These are phyloP conservation scores for Diaporthe humulicola DNA, from an alignment of 2,329 filamentous ascomycete species.

Conservation along the genomic window DNA sequence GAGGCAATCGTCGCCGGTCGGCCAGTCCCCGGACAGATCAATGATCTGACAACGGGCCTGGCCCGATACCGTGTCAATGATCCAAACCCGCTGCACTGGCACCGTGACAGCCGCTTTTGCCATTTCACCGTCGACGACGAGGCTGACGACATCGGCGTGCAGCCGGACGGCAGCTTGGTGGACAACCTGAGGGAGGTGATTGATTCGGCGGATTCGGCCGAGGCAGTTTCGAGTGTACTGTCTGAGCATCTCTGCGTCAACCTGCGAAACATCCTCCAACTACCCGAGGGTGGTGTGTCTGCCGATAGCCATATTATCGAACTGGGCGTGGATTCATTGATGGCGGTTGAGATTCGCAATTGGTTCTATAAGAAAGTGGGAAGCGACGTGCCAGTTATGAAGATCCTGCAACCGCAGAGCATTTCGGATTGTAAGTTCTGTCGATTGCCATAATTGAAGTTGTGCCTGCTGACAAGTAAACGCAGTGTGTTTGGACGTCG, in stretches of 20 bases:
- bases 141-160: slow-evolving; percentile 19
- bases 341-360: slow-evolving; percentile 56
- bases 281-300: slow-evolving; percentile 47
- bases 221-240: slow-evolving; percentile 46
- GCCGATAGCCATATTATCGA: slow-evolving; percentile 51
- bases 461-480: not conserved
- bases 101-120: slow-evolving; percentile 57
- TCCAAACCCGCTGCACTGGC: slow-evolving; percentile 55
- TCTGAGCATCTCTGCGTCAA: slow-evolving; percentile 46
- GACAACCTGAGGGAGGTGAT: slow-evolving; percentile 49
- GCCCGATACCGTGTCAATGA: slow-evolving; percentile 51
- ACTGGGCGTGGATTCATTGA: slow-evolving; percentile 57
- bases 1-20: slow-evolving; percentile 61
- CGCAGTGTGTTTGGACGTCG: slow-evolving; percentile 30
- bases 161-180: slow-evolving; percentile 28
- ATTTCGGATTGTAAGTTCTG: slow-evolving; percentile 40
- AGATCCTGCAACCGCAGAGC: slow-evolving; percentile 54
- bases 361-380: slow-evolving; percentile 60
- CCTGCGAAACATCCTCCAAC: slow-evolving; percentile 50
- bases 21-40: slow-evolving; percentile 44
- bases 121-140: slow-evolving; percentile 50
- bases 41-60: slow-evolving; percentile 57
- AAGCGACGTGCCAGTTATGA: slow-evolving; percentile 60
- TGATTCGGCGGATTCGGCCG: slow-evolving; percentile 40
- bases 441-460: not conserved